Base-by-base conservation (phyloP, 768 basidiomycete species). In the Mycena latifolia region DNA sequence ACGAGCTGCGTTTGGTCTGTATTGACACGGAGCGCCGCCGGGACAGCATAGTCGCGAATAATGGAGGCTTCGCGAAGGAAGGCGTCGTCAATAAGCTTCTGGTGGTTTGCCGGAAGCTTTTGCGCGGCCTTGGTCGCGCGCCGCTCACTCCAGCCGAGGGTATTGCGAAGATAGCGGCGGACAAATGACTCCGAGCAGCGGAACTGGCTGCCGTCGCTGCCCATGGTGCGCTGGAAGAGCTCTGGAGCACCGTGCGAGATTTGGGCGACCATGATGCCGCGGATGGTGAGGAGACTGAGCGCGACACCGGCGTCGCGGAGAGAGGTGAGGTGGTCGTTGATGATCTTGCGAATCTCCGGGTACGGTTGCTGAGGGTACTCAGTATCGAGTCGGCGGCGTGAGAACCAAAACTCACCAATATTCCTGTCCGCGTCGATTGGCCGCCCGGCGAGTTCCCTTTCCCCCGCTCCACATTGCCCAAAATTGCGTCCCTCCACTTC, bases 221-320 rank as follows among this genome's bases (percentile, higher is more conserved):
- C 55, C 46, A 33, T 27, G 46, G 47, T 11, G 20, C 39, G 24
- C 20, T 35, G 12, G 35, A 72, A 67, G 25, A 71, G 47, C 3
- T 63, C 20, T 1, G 70, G 70, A 15, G 57, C 63, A 22, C 33
- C 37, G 6, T 54, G 18, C 31, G 67, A 12, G 41, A 81, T 75
- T 1, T 53, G 69, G 0, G 75, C 75, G 25, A 81, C 58, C 47
- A 80, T 72, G 33, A 81, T 61, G 0, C 64, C 79, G 7, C 74
- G 70, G 17, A 71, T 68, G 14, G 75, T 75, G 20, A 71, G 43
- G 11, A 79, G 28, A 9, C 69, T 73, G 4, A 82, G 24, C 6
- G 75, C 50, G 6, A 73, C 68, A 2, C 73, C 72, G 20, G 57
- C 56, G 1, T 66, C 68, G 25, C 72, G 71, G 5, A 79, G 62